phyloP scores from a whole-genome alignment of 176 grass and related monocot genomes.

The Zoysia pacifica region DNA sequence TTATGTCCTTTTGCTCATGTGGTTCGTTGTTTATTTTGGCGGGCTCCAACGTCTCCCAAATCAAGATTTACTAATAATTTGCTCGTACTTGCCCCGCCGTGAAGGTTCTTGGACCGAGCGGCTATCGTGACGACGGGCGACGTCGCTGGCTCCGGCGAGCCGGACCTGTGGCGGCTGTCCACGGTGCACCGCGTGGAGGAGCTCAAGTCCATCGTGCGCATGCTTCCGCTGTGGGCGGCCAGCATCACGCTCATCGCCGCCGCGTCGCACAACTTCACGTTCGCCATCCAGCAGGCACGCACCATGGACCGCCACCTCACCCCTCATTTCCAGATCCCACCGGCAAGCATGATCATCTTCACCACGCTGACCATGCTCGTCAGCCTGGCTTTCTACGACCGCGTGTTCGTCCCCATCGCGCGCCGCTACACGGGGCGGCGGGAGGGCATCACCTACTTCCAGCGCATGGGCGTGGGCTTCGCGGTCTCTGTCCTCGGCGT shows the following conservation, averaged over 20 bases:
- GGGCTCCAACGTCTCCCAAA: background rate
- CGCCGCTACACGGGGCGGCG: constrained; percentile 46
- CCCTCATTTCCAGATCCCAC: constrained; percentile 62
- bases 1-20: constrained; percentile 20
- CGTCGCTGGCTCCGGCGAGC: constrained; percentile 43
- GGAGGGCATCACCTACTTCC: constrained; percentile 73
- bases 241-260: constrained; percentile 56
- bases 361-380: constrained; percentile 57
- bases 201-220: constrained; percentile 76
- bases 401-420: constrained; percentile 52
- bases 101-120: constrained; percentile 77
- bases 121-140: constrained; percentile 43
- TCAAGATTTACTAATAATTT: background rate
- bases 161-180: constrained; percentile 57
- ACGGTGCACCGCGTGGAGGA: constrained; percentile 87
- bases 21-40: constrained; percentile 33
- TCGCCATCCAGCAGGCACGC: constrained; percentile 72
- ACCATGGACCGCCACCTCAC: constrained; percentile 76
- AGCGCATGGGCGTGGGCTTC: constrained; percentile 85
- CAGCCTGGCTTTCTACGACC: constrained; percentile 72
- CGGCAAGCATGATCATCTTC: constrained; percentile 72
- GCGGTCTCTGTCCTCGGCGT: constrained; percentile 54
- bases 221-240: constrained; percentile 71
- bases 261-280: constrained; percentile 73
- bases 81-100: constrained; percentile 18